These are phyloP conservation scores for Vaucheria bursata DNA, from an alignment of 352 stramenopile species.

Conservation along the genomic window DNA sequence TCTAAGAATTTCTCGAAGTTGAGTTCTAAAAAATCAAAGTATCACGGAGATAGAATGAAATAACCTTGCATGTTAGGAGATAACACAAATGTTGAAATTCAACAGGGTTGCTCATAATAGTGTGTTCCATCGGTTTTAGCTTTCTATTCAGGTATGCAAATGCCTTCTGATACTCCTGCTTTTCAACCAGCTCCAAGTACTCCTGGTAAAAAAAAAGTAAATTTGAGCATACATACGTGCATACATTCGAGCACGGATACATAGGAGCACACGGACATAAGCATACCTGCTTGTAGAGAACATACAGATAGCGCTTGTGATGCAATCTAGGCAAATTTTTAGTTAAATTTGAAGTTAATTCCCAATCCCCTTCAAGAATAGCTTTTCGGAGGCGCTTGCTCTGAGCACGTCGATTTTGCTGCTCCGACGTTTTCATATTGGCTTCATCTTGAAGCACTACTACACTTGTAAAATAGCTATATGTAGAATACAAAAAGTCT, in stretches of 20 bases:
- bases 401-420: constrained; percentile 32
- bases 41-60: too few species aligned
- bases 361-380: constrained; percentile 42
- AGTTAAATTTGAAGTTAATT: constrained; percentile 7
- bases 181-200: constrained; percentile 47
- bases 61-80: constrained; percentile 46
- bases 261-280: too few species aligned
- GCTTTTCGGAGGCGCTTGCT: constrained; percentile 38
- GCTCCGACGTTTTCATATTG: constrained; percentile 45
- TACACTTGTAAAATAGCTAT: constrained; percentile 28
- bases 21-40: too few species aligned
- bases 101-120: constrained; percentile 20
- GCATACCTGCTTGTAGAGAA: constrained; percentile 37
- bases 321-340: constrained; percentile 41
- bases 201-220: constrained; percentile 22
- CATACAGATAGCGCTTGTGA: constrained; percentile 44
- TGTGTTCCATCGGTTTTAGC: constrained; percentile 45
- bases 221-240: too few species aligned
- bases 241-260: too few species aligned
- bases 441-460: constrained; percentile 45
- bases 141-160: constrained; percentile 38
- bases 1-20: too few species aligned
- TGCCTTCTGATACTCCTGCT: constrained; percentile 46
- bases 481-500: too few species aligned
- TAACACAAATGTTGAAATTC: constrained; percentile 48